These are phyloP conservation scores for Taiozyma onychis DNA, from an alignment of 1,139 yeast species.

Conservation along the genomic window DNA sequence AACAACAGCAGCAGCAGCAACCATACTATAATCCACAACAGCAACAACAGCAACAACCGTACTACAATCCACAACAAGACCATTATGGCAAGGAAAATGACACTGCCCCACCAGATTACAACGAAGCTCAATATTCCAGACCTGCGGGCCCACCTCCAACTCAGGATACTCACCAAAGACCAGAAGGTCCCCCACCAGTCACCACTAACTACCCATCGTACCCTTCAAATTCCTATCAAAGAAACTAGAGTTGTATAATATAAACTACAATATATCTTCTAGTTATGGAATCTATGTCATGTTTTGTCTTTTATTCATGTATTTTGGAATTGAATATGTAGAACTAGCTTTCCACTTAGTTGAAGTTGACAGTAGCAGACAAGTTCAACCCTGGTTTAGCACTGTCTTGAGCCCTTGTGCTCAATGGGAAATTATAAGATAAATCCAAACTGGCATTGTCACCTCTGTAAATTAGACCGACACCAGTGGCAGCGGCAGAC, in stretches of 20 bases:
- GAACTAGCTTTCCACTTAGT: conserved; percentile 4
- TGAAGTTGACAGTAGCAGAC: conserved; percentile 26
- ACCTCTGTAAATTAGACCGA: conserved; percentile 27
- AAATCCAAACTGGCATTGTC: conserved; percentile 26
- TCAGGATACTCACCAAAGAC: neutral
- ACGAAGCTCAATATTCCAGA: neutral
- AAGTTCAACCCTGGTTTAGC: conserved; percentile 29
- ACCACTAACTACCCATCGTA: conserved; percentile 3
- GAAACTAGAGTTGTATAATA: neutral
- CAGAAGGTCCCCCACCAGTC: conserved; percentile 2
- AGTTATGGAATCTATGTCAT: neutral
- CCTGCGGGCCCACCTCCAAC: neutral
- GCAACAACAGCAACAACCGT: conserved; percentile 3
- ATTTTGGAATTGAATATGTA: neutral
- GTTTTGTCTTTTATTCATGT: neutral
- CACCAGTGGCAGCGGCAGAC: conserved; percentile 27
- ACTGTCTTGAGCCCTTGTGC: conserved; percentile 23
- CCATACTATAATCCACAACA: conserved; percentile 4
- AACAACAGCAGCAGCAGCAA: conserved; percentile 1
- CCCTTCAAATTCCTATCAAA: conserved; percentile 8
- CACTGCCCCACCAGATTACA: conserved; percentile 3
- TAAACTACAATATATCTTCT: neutral
- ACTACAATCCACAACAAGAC: conserved; percentile 3
- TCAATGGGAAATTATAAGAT: conserved; percentile 29
- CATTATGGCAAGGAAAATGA: conserved; percentile 3